A percentile compares a stretch with the other conserved stretches of the same genome.
phyloP scores from a whole-genome alignment of 495 filamentous ascomycete species.

The Eremomyces bilateralis region DNA sequence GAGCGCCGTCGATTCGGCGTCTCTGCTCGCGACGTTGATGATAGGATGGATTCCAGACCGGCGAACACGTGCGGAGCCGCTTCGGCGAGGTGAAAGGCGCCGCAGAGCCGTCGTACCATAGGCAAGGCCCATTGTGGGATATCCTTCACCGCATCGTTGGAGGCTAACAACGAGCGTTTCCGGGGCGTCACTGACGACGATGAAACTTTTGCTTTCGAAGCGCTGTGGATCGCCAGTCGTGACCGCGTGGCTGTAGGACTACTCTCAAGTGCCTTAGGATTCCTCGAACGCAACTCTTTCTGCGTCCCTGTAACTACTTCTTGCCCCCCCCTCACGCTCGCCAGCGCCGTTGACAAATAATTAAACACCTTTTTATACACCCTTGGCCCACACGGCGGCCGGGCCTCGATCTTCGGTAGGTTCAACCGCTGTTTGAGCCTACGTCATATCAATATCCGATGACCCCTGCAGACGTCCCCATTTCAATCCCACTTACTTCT shows the following conservation, averaged over 20 bases:
- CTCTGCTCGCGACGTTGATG: too few species aligned
- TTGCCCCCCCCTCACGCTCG: too few species aligned
- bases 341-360: conserved; percentile 55
- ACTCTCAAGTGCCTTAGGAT: too few species aligned
- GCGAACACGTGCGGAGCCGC: conserved; percentile 42
- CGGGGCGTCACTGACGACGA: too few species aligned
- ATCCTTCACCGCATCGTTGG: conserved; percentile 3
- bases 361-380: conserved; percentile 68
- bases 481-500: conserved; percentile 41
- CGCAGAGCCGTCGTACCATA: conserved; percentile 41
- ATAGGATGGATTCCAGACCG: conserved; percentile 33
- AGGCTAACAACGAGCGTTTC: background rate
- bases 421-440: conserved; percentile 68
- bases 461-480: too few species aligned
- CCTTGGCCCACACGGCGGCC: conserved; percentile 62
- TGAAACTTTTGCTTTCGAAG: too few species aligned
- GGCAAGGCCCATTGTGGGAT: conserved; percentile 46
- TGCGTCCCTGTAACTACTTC: too few species aligned
- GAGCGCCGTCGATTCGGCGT: too few species aligned
- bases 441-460: too few species aligned
- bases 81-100: conserved; percentile 32
- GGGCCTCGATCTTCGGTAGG: conserved; percentile 58
- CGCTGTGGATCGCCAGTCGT: too few species aligned
- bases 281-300: too few species aligned
- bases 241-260: too few species aligned